These are phyloP conservation scores for Chenopodium suecicum DNA, from an alignment of 148 eudicot genomes.

Conservation along the genomic window DNA sequence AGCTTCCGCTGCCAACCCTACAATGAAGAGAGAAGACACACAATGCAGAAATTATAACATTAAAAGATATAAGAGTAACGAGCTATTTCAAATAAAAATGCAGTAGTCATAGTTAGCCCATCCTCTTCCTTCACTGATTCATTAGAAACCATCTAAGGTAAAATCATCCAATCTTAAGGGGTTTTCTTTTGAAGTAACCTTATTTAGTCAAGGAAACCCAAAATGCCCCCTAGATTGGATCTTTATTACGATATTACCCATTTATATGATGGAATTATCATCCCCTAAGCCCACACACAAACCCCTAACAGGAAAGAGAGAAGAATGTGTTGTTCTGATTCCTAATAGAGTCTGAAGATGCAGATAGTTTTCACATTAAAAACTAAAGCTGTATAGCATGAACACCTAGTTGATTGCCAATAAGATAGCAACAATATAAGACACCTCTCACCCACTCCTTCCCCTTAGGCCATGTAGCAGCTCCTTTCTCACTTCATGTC, in stretches of 20 bases:
- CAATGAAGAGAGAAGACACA: constrained; percentile 15
- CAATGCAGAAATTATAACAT: background rate
- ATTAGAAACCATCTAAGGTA: too few species aligned
- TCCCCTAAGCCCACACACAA: too few species aligned
- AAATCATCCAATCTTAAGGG: too few species aligned
- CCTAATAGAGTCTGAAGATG: background rate
- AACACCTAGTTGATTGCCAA: background rate
- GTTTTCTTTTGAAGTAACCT: too few species aligned
- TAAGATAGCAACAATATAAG: too few species aligned
- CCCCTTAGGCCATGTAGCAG: too few species aligned
- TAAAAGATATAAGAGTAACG: background rate
- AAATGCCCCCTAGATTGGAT: background rate
- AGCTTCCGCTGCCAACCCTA: constrained; percentile 99
- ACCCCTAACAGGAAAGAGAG: background rate
- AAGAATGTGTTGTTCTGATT: background rate
- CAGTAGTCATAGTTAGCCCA: background rate
- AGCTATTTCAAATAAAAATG: background rate
- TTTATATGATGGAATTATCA: too few species aligned
- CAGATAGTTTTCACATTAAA: too few species aligned
- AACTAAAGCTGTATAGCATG: background rate
- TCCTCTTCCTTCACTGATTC: background rate
- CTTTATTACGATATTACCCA: too few species aligned
- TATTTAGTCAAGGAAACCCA: background rate
- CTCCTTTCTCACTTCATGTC: too few species aligned
- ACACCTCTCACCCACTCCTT: too few species aligned